Conservation (phyloP, 805 yeast genomes). For the Ascoidea rubescens region DNA sequence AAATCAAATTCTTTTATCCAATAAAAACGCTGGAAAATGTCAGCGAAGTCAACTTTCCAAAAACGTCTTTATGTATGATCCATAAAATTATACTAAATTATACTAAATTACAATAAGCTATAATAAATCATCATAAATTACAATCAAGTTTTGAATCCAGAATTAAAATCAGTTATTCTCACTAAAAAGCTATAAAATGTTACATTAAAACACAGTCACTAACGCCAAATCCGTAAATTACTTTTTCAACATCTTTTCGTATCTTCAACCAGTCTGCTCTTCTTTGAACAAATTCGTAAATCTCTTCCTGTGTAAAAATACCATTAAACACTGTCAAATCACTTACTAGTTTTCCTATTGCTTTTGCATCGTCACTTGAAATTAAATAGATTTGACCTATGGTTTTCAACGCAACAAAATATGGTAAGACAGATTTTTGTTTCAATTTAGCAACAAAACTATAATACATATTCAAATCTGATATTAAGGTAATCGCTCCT, state of each 20-base stretch:
- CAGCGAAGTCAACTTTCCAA: too few relatives aligned
- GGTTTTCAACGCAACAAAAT: conserved; percentile 67
- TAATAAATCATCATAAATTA: too few relatives aligned
- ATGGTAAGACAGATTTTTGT: conserved; percentile 57
- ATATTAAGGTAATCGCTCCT: conserved; percentile 74
- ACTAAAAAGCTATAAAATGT: conserved; percentile 1
- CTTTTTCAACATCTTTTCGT: conserved; percentile 73
- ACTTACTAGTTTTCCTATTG: conserved; percentile 69
- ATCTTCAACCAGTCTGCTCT: conserved; percentile 78
- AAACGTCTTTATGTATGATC: too few relatives aligned
- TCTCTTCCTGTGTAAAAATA: conserved; percentile 81
- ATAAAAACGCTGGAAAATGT: too few relatives aligned
- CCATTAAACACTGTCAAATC: conserved; percentile 82
- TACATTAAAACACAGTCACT: conserved; percentile 59
- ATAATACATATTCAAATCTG: conserved; percentile 71
- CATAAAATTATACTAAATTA: too few relatives aligned
- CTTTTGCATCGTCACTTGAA: conserved; percentile 60
- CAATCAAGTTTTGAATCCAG: too few relatives aligned
- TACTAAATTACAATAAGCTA: too few relatives aligned
- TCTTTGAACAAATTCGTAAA: conserved; percentile 81
- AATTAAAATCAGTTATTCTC: too few relatives aligned
- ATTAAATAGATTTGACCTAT: conserved; percentile 77
- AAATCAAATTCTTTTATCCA: too few relatives aligned
- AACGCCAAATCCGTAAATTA: conserved; percentile 82
- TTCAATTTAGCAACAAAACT: conserved; percentile 51